Evolutionary conservation across 2,329 filamentous ascomycete species (phyloP).

Genomic region (Didymella glomerata): DNA sequence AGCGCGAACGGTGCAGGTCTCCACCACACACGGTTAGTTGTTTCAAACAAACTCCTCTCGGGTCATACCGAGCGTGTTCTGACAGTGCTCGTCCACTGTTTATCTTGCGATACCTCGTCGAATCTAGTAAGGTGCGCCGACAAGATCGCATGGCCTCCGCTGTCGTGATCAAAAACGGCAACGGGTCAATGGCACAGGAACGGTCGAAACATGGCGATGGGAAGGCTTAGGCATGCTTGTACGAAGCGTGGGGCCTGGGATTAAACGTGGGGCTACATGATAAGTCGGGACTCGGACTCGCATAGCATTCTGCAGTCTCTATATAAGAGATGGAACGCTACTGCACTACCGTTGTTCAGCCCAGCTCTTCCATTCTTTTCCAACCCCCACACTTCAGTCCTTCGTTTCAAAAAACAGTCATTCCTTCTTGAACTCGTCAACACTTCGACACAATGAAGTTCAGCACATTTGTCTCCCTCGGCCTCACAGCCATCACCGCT

Average conservation of each 20-base stretch:
- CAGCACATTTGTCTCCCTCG: slow-evolving; percentile 40
- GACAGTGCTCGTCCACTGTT: slow-evolving; percentile 12
- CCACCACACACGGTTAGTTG: slow-evolving; percentile 21
- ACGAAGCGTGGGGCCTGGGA: slow-evolving; percentile 9
- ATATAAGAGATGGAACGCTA: slow-evolving; percentile 22
- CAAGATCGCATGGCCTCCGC: slow-evolving; percentile 19
- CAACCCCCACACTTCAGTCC: slow-evolving; percentile 22
- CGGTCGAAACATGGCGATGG: slow-evolving; percentile 20
- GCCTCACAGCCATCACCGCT: slow-evolving; percentile 42
- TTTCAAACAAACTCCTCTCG: slow-evolving; percentile 30
- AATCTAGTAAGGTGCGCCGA: slow-evolving; percentile 18
- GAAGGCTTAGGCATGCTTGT: slow-evolving; percentile 17
- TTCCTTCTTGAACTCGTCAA: slow-evolving; percentile 23
- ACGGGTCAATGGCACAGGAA: slow-evolving; percentile 20
- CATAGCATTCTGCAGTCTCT: slow-evolving; percentile 8
- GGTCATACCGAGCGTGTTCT: slow-evolving; percentile 18
- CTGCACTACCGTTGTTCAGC: slow-evolving; percentile 19
- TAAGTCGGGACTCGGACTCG: slow-evolving; percentile 9
- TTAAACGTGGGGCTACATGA: slow-evolving; percentile 8
- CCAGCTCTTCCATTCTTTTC: slow-evolving; percentile 33
- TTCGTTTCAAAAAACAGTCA: slow-evolving; percentile 27
- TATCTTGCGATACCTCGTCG: slow-evolving; percentile 4
- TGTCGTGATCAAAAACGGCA: slow-evolving; percentile 8
- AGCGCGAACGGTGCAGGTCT: slow-evolving; percentile 25
- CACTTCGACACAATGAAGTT: slow-evolving; percentile 42